Base-by-base conservation (phyloP, 305 asterid species). In the Coffea humblotiana region DNA sequence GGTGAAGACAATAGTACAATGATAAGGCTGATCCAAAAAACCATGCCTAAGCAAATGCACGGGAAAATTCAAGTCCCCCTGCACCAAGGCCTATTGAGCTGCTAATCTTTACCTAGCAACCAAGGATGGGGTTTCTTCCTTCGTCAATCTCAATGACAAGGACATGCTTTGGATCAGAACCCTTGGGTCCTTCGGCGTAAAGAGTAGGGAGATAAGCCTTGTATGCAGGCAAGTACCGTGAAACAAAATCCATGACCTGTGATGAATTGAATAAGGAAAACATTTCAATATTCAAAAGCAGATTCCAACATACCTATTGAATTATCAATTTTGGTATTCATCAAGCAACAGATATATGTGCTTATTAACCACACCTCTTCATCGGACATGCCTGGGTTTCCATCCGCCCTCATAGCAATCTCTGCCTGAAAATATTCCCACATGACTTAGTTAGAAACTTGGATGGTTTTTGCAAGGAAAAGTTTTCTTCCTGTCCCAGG, bases 221-320 rank as follows among this genome's bases (percentile, higher is more conserved):
- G 95, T 96, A 96, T 16, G 98, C 98, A 35, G 98, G 98, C 85
- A 96, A 81, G 86, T 96, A 96, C 74, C 98, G 85, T 13, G 99
- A 96, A 68, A 96, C 98, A 76, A 96, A 96, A 85, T 96, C 98
- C 87, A 67, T 76, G 66, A 96, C 94, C 99, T 96, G 87, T n/a
- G 54, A 71, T 81, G 75, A 64, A 49, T 54, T 6, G 56, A 29
- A 67, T 35, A 49, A 61, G 61, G 48, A 73, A 45, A 65, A 69
- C 14, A 54, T 71, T 47, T 15, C 63, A 37, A 45, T 16, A 43
- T 27, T 47, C 35, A 78, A 37, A 43, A 47, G 47, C 63, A 61
- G 29, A 68, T 54, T 25, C 8, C 1, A 14, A 25, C 29, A 16
- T 15, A 3, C 56, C 27, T 56, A 19, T 43, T 23, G 18, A 70